phyloP scores from a whole-genome alignment of 1,284 basidiomycete genomes.

The Sphaerobolus stellatus region DNA sequence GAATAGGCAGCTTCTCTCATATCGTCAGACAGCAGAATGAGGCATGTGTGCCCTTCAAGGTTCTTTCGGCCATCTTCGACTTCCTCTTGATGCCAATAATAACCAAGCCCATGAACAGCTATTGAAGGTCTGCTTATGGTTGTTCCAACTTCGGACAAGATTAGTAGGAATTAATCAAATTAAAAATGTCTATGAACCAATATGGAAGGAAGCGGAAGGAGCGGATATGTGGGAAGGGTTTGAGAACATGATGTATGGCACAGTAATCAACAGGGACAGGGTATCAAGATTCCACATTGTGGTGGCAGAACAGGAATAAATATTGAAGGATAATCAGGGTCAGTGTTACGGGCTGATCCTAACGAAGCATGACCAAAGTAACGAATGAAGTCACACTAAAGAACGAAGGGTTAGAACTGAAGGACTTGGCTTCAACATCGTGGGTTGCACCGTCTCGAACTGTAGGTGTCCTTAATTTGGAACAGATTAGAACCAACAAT shows the following conservation, averaged over 20 bases:
- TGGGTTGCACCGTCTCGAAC: too few species aligned
- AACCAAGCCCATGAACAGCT: constrained; percentile 26
- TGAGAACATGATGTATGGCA: constrained; percentile 34
- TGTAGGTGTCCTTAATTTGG: too few species aligned
- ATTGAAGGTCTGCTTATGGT: constrained; percentile 30
- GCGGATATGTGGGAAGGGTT: constrained; percentile 33
- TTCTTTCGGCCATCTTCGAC: constrained; percentile 39
- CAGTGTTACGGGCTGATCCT: too few species aligned
- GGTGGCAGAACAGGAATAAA: neutral
- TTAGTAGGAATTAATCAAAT: constrained; percentile 42
- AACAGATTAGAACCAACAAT: too few species aligned
- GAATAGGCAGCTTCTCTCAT: constrained; percentile 38
- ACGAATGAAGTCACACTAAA: too few species aligned
- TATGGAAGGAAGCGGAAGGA: constrained; percentile 30
- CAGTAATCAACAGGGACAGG: constrained; percentile 29
- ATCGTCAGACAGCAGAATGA: constrained; percentile 46
- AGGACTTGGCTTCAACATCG: too few species aligned
- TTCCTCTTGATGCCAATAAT: constrained; percentile 37
- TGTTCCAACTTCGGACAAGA: constrained; percentile 33
- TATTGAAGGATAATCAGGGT: too few species aligned
- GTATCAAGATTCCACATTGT: constrained; percentile 30
- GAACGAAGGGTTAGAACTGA: too few species aligned
- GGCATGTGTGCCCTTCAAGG: constrained; percentile 44
- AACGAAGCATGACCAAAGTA: too few species aligned
- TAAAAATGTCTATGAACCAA: constrained; percentile 35